These are phyloP conservation scores for Monosporozyma yasuniensis DNA, from an alignment of 805 yeast genomes.

Conservation along the genomic window DNA sequence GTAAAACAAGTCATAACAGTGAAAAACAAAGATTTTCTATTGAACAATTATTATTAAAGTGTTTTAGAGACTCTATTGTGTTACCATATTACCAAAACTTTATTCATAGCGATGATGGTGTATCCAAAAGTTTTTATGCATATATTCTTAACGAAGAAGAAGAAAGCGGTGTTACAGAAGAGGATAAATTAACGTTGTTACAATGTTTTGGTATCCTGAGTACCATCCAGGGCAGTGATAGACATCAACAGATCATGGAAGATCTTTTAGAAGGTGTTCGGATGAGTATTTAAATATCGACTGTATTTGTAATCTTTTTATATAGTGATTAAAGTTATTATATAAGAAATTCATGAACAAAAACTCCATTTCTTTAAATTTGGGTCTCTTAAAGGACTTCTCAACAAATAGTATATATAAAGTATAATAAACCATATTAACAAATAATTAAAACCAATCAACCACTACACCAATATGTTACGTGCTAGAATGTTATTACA, in stretches of 20 bases:
- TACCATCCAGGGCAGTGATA: slow-evolving; percentile 44
- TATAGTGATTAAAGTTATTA: not conserved
- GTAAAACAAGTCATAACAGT: not conserved
- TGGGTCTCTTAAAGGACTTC: not conserved
- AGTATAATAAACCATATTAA: not conserved
- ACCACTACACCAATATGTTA: not conserved
- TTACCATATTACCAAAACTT: slow-evolving; percentile 43
- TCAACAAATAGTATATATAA: not conserved
- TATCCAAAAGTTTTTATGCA: slow-evolving; percentile 25
- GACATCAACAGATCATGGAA: slow-evolving; percentile 51
- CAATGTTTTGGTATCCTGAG: slow-evolving; percentile 57
- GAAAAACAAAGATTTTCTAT: slow-evolving; percentile 24
- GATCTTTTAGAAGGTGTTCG: slow-evolving; percentile 35
- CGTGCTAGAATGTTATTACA: not conserved
- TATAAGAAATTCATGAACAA: not conserved
- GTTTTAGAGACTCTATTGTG: slow-evolving; percentile 46
- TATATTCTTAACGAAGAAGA: slow-evolving; percentile 31
- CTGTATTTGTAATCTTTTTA: not conserved
- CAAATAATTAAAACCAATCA: not conserved
- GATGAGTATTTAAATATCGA: slow-evolving; percentile 23
- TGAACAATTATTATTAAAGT: slow-evolving; percentile 34
- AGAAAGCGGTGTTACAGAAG: slow-evolving; percentile 35
- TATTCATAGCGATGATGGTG: slow-evolving; percentile 27
- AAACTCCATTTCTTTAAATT: not conserved
- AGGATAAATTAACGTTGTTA: slow-evolving; percentile 36